Evolutionary conservation across 352 stramenopile genomes (phyloP), one percentile per base, ranked within the genome.

Genomic region (Pythium rishiriense): DNA sequence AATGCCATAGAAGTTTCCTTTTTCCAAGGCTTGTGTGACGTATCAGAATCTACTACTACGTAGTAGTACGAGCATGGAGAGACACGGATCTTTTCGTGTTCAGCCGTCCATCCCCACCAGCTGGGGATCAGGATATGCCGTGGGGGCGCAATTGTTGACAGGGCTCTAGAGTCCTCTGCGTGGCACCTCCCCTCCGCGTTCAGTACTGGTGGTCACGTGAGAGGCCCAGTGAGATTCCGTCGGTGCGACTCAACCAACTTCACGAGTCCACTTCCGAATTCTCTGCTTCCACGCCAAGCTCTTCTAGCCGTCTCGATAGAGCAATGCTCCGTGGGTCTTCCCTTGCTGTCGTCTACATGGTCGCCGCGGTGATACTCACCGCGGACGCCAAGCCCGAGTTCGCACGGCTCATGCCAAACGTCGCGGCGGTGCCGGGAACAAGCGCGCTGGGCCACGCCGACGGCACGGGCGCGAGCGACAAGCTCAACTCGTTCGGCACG

Each of bases 401-500:
- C 39, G 65, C 75, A 1, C 55, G 55, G n/a, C 48, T 24, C 1
- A 33, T 81, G 17, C 69, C 73, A 3, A 80, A 80, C 49, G 73
- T 66, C 24, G 60, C 17, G 47, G 72, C 69, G 11, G 64, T 75
- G 25, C 31, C 51, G 3, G 64, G 58, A 19, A 42, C 64, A 19
- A 33, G 31, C 3, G 69, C 63, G 2, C 35, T 80, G 2, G 72
- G 72, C 9, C 72, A 80, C 54, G 25, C 25, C 7, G 37, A 73
- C 42, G 48, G 28, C 0, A 50, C 62, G 14, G 41, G 33, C 15
- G 31, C 47, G 0, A 58, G 35, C 29, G 39, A 63, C 6, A 19
- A 56, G 3, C 54, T 46, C 15, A 81, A 80, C 51, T 41, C 45
- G 0, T 88, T 88, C 60, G 79, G 79, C 41, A 15, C 63, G 45